These are phyloP conservation scores for Theobroma grandiflorum DNA, from an alignment of 441 rosid species.

Conservation along the genomic window DNA sequence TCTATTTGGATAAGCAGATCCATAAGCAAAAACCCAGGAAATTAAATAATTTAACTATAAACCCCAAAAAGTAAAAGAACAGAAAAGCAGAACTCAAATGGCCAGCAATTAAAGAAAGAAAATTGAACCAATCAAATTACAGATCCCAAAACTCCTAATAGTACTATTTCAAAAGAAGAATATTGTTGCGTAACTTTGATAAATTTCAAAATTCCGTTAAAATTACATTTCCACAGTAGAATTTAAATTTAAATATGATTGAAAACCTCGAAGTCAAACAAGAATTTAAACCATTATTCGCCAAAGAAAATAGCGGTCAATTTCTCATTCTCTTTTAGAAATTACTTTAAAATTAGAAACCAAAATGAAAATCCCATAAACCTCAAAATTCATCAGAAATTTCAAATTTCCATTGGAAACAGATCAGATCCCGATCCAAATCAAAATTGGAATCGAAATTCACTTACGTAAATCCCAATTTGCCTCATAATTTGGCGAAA, in stretches of 20 bases:
- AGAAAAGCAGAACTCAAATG: constrained; percentile 16
- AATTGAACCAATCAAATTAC: constrained; percentile 17
- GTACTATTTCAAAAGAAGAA: background rate
- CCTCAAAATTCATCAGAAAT: background rate
- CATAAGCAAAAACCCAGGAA: constrained; percentile 14
- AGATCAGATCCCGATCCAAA: constrained; percentile 46
- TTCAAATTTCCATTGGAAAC: background rate
- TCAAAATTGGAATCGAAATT: constrained; percentile 20
- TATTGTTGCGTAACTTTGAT: constrained; percentile 6
- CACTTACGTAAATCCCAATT: constrained; percentile 17
- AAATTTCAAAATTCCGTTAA: constrained; percentile 11
- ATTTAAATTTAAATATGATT: background rate
- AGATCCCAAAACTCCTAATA: constrained; percentile 9
- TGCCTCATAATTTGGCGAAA: constrained; percentile 22
- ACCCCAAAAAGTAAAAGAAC: constrained; percentile 17
- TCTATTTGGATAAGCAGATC: constrained; percentile 18
- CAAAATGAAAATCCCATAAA: background rate
- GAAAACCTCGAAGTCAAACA: constrained; percentile 15
- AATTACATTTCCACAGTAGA: background rate
- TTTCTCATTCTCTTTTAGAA: background rate
- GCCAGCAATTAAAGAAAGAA: background rate
- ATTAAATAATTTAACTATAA: background rate
- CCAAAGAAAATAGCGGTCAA: background rate
- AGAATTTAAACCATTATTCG: constrained; percentile 4
- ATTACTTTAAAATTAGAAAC: background rate